Evolutionary conservation across 768 basidiomycete genomes (phyloP).

Genomic region (Collybia mongolica): DNA sequence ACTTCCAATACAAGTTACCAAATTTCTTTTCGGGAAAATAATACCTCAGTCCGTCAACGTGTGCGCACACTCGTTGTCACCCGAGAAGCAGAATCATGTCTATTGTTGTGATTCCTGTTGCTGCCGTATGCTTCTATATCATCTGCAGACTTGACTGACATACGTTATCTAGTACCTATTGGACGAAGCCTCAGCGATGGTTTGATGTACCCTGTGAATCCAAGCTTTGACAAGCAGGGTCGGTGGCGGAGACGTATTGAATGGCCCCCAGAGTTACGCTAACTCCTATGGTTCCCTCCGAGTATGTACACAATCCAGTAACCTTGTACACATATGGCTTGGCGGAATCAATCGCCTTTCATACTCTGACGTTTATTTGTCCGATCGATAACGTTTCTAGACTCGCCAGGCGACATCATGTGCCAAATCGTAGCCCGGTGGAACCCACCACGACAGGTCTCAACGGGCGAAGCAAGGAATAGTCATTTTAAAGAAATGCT

Average conservation of each 20-base stretch:
- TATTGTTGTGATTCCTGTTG: too few relatives aligned
- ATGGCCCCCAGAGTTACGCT: conserved; percentile 70
- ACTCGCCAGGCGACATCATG: neutral
- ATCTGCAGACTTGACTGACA: too few relatives aligned
- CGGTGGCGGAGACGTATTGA: conserved; percentile 63
- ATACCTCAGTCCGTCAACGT: too few relatives aligned
- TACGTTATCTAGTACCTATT: conserved; percentile 48
- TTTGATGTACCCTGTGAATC: conserved; percentile 63
- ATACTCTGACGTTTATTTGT: neutral
- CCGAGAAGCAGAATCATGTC: too few relatives aligned
- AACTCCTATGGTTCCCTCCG: conserved; percentile 15
- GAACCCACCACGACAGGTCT: conserved; percentile 5
- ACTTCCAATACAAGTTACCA: too few relatives aligned
- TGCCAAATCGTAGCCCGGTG: neutral
- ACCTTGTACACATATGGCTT: neutral
- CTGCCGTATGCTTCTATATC: too few relatives aligned
- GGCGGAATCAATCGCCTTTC: neutral
- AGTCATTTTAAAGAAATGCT: conserved; percentile 3
- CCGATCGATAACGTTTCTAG: neutral
- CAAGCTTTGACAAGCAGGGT: conserved; percentile 70
- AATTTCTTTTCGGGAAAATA: too few relatives aligned
- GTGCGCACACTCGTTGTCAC: too few relatives aligned
- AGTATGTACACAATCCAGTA: neutral
- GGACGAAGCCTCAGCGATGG: conserved; percentile 55
- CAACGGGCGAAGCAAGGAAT: conserved; percentile 15